A percentile compares a stretch with the other conserved stretches of the same genome.
Conservation (phyloP, 2,329 filamentous ascomycete species). For the Periconia digitata region DNA sequence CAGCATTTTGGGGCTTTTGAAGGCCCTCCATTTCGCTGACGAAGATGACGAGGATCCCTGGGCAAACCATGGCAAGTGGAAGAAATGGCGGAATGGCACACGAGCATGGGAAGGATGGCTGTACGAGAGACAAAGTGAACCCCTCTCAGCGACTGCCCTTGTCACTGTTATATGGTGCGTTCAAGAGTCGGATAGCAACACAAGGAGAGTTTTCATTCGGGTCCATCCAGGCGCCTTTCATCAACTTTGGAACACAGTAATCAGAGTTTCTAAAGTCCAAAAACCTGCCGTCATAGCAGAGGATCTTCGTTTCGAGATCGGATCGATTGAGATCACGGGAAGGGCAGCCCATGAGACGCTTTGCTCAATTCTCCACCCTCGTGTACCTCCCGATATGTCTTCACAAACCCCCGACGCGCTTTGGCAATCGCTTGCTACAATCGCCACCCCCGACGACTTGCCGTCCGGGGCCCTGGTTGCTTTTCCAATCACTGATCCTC, state of each 20-base stretch:
- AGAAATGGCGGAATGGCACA: constrained; percentile 70
- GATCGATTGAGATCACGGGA: constrained; percentile 69
- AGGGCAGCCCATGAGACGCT: constrained; percentile 81
- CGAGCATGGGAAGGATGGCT: constrained; percentile 61
- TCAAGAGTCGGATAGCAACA: constrained; percentile 28
- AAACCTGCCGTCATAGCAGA: constrained; percentile 65
- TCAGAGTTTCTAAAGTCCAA: constrained; percentile 60
- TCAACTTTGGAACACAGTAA: constrained; percentile 66
- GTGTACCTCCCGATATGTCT: constrained; percentile 9
- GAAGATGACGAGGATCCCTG: constrained; percentile 58
- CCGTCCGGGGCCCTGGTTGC: constrained; percentile 70
- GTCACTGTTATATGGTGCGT: constrained; percentile 74
- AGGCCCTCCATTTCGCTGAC: constrained; percentile 60
- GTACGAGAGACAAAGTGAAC: constrained; percentile 56
- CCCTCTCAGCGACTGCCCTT: constrained; percentile 65
- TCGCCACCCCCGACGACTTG: constrained; percentile 60
- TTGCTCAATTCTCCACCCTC: constrained; percentile 64
- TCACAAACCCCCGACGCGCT: constrained; percentile 38
- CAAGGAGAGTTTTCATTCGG: constrained; percentile 66
- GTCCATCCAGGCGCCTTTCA: constrained; percentile 81
- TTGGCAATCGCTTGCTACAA: constrained; percentile 30
- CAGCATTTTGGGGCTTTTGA: constrained; percentile 68
- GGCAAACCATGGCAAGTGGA: constrained; percentile 54
- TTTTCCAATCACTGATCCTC: constrained; percentile 77
- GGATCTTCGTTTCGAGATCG: constrained; percentile 71